Percentiles rank a stretch among this genome's conserved stretches.
phyloP scores from a whole-genome alignment of 2,329 filamentous ascomycete species.

The Fusarium sp. region DNA sequence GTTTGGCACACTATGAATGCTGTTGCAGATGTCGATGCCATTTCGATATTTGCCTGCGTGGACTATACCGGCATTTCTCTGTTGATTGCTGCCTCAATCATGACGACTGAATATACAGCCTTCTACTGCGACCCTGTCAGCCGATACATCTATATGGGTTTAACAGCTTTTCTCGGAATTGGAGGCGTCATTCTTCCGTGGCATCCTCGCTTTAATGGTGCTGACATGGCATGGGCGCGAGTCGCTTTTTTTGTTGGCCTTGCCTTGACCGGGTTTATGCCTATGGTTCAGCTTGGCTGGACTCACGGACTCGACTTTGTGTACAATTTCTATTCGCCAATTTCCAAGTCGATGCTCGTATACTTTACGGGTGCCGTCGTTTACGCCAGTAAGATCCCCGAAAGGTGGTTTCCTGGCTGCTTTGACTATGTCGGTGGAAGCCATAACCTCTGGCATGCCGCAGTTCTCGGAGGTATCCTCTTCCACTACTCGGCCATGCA shows the following conservation, averaged over 20 bases:
- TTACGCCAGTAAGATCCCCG: conserved; percentile 91
- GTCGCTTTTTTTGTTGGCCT: conserved; percentile 92
- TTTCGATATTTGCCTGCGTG: conserved; percentile 96
- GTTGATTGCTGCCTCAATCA: conserved; percentile 93
- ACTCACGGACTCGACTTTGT: conserved; percentile 83
- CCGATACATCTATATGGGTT: conserved; percentile 84
- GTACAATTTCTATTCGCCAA: conserved; percentile 87
- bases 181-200: conserved; percentile 92
- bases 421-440: conserved; percentile 97
- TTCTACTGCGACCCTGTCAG: conserved; percentile 96
- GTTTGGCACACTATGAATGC: conserved; percentile 99
- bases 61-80: conserved; percentile 98
- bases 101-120: conserved; percentile 97
- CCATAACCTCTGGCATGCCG: conserved; percentile 97
- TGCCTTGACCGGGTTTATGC: conserved; percentile 87
- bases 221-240: conserved; percentile 91
- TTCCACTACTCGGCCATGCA: conserved; percentile 98
- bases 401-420: conserved; percentile 89
- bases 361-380: conserved; percentile 86
- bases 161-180: conserved; percentile 83
- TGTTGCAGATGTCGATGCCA: conserved; percentile 86
- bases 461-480: conserved; percentile 93
- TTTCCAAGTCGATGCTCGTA: conserved; percentile 85
- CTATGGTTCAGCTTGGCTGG: conserved; percentile 82
- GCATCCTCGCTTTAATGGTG: conserved; percentile 93